Percentiles rank a stretch among this genome's conserved stretches.
Evolutionary conservation across 1,284 basidiomycete species (phyloP).

Genomic region (Serendipita sp.): DNA sequence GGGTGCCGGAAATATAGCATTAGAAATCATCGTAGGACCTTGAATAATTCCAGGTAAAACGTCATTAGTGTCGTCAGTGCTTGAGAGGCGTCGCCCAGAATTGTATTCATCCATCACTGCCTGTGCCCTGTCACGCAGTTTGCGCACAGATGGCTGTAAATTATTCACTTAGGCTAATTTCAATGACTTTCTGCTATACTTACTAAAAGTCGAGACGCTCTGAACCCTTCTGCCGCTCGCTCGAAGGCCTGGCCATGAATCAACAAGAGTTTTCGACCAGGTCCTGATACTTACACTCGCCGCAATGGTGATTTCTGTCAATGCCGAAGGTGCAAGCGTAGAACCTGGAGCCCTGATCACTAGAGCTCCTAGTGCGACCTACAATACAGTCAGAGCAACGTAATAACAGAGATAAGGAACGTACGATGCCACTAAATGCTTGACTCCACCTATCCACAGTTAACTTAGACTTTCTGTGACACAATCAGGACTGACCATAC

Average conservation of each 20-base stretch:
- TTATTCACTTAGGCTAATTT: neutral
- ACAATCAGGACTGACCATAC: neutral
- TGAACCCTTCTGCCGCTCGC: neutral
- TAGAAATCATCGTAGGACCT: neutral
- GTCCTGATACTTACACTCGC: neutral
- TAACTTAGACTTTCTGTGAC: neutral
- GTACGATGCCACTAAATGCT: neutral
- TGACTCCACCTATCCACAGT: neutral
- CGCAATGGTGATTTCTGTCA: neutral
- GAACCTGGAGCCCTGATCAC: conserved; percentile 1
- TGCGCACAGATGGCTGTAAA: neutral
- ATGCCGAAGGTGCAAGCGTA: neutral
- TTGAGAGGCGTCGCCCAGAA: neutral
- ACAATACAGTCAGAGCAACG: neutral
- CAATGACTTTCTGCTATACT: neutral
- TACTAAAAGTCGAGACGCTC: neutral
- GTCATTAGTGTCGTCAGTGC: neutral
- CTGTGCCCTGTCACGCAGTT: neutral
- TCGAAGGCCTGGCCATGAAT: neutral
- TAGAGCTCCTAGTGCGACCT: neutral
- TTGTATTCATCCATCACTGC: neutral
- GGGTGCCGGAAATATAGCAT: neutral
- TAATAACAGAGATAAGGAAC: neutral
- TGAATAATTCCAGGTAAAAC: neutral
- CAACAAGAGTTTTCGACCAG: neutral